phyloP scores from a whole-genome alignment of 2,329 filamentous ascomycete species.

The Ophiocordyceps camponoti-leonardi region DNA sequence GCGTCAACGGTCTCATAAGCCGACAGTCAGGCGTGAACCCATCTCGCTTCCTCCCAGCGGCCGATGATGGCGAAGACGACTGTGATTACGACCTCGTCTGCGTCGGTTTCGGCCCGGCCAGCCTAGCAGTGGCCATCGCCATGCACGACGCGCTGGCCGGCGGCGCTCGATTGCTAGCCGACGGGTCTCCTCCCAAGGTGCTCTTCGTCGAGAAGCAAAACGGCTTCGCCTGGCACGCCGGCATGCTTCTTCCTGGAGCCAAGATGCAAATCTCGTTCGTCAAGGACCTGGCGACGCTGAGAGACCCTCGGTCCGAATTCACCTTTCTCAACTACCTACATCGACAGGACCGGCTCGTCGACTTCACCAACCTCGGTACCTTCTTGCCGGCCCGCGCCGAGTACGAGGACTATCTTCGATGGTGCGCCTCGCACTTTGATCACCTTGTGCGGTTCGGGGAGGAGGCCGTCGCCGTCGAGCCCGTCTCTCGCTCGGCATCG shows the following conservation, averaged over 20 bases:
- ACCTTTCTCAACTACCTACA: slow-evolving; percentile 94
- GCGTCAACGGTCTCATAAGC: slow-evolving; percentile 3
- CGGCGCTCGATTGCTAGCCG: slow-evolving; percentile 23
- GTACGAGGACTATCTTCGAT: slow-evolving; percentile 90
- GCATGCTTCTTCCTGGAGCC: slow-evolving; percentile 84
- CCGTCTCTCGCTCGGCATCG: slow-evolving; percentile 20
- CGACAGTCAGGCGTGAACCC: slow-evolving; percentile 5
- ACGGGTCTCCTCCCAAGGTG: slow-evolving; percentile 45
- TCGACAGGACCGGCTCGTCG: slow-evolving; percentile 59
- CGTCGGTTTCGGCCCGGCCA: slow-evolving; percentile 85
- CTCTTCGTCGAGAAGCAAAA: slow-evolving; percentile 77
- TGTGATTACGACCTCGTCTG: slow-evolving; percentile 73
- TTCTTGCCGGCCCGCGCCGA: slow-evolving; percentile 76
- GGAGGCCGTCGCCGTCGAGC: slow-evolving; percentile 57
- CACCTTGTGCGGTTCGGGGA: slow-evolving; percentile 56
- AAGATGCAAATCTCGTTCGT: slow-evolving; percentile 98
- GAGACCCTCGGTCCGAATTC: slow-evolving; percentile 78
- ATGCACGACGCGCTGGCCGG: slow-evolving; percentile 60
- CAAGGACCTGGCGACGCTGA: slow-evolving; percentile 82
- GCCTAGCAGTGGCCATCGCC: slow-evolving; percentile 75
- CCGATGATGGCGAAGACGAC: slow-evolving; percentile 26
- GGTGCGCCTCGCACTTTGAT: slow-evolving; percentile 73
- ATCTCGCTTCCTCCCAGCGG: slow-evolving; percentile 23
- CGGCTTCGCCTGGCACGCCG: slow-evolving; percentile 80
- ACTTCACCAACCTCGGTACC: slow-evolving; percentile 81